phyloP scores from a whole-genome alignment of 306 rosid genomes.

The Trichosanthes truncata region DNA sequence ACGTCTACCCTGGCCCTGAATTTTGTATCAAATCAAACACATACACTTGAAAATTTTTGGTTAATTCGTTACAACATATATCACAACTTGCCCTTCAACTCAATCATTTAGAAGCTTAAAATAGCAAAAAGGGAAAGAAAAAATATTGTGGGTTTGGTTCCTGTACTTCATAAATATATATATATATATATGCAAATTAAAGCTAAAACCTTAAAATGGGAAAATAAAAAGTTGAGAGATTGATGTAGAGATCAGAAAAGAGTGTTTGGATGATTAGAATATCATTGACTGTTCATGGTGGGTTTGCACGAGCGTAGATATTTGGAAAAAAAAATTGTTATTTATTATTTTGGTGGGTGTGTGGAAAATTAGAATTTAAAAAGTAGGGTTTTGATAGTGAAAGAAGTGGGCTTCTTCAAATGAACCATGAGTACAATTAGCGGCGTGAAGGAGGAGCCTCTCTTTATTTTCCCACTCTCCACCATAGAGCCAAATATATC shows the following conservation, averaged over 20 bases:
- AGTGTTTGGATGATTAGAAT: neutral
- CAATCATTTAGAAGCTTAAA: neutral
- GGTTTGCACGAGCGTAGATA: neutral
- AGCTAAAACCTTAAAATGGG: neutral
- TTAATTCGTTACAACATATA: neutral
- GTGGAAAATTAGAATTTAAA: neutral
- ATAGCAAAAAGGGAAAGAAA: neutral
- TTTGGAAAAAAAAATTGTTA: neutral
- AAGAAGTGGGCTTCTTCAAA: slow-evolving; percentile 26
- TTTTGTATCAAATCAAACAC: neutral
- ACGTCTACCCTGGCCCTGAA: neutral
- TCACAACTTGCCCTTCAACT: neutral
- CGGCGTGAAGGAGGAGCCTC: neutral
- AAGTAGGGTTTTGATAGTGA: neutral
- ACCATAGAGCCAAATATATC: neutral
- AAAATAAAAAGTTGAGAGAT: neutral
- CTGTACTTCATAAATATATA: neutral
- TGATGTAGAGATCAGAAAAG: neutral
- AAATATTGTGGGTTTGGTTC: neutral
- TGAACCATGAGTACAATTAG: slow-evolving; percentile 15
- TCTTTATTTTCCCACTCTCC: neutral
- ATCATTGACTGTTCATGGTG: neutral
- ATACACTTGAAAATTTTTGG: neutral
- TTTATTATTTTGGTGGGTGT: neutral
- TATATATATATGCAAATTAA: neutral